Evolutionary conservation across 2,329 filamentous ascomycete species (phyloP).

Genomic region (Aspergillus amoenus): DNA sequence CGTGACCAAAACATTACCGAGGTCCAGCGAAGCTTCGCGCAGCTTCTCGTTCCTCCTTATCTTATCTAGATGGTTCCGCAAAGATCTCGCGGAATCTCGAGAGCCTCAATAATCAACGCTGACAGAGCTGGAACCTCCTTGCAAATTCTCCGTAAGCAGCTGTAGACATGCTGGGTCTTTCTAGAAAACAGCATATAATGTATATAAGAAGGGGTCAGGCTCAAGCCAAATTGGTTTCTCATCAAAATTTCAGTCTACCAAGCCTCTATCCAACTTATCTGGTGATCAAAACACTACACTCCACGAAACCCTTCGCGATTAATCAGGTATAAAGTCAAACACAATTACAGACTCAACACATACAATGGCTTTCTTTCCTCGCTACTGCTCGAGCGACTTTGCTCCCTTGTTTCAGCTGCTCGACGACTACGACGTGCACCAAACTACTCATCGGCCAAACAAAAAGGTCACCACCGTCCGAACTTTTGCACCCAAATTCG

Average conservation of each 20-base stretch:
- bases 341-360: neutral
- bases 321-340: neutral
- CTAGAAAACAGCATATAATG: slow-evolving; percentile 14
- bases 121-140: slow-evolving; percentile 7
- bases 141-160: slow-evolving; percentile 1
- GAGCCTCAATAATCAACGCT: neutral
- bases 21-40: slow-evolving; percentile 17
- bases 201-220: slow-evolving; percentile 18
- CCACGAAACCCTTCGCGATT: neutral
- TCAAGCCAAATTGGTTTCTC: neutral
- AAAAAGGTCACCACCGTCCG: slow-evolving; percentile 20
- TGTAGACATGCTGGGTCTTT: slow-evolving; percentile 12
- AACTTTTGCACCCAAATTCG: slow-evolving; percentile 43
- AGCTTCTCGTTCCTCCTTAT: slow-evolving; percentile 18
- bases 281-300: neutral
- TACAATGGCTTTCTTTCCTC: slow-evolving; percentile 42
- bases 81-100: slow-evolving; percentile 1
- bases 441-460: slow-evolving; percentile 20
- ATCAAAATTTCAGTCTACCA: slow-evolving; percentile 8
- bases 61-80: slow-evolving; percentile 20
- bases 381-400: slow-evolving; percentile 37
- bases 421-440: slow-evolving; percentile 41
- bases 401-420: slow-evolving; percentile 44
- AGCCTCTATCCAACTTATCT: neutral
- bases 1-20: slow-evolving; percentile 7